Evolutionary conservation across 352 stramenopile species (phyloP), one percentile per base, ranked within the genome.

Genomic region (Globisporangium alternatum): DNA sequence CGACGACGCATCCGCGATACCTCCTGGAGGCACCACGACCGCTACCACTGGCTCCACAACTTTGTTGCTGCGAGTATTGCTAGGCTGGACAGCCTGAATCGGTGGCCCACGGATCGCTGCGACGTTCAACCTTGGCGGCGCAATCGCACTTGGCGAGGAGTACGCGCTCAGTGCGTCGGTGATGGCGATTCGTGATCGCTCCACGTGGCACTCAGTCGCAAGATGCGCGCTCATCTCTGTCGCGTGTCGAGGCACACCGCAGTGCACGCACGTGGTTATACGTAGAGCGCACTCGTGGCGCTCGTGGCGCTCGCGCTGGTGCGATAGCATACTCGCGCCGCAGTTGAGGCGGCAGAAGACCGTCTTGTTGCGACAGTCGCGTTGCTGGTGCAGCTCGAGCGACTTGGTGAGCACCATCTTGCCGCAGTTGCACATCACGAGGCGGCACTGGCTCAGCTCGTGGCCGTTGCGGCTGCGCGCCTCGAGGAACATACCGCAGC

Each of bases 391-490:
- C 39, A 83, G 60, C 58, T 77, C 78, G 10, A 88, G 54, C 13
- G 78, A 88, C 37, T 72, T 63, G 3, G 76, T 86, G 13, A 87
- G 61, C 41, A 90, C 78, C 77, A 90, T 89, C 61, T 86, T 86
- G 19, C 76, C 79, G 39, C 81, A 90, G 0, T 68, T 53, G 55
- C 81, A 90, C 79, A 90, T 83, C 25, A 74, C 71, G 21, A 90
- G 70, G 31, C 81, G 76, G 43, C 81, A 89, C 44, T 89, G 81
- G 37, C 81, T 90, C 45, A 84, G 66, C n/a, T 90, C 81, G 56
- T 90, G 81, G 6, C 77, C 79, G 30, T 80, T 80, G n/a, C 70
- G 79, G 12, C 75, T 78, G 1, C 81, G 71, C 1, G 78, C 78
- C 48, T 82, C 71, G 47, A 89, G 71, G 35, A 75, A 75, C 28